Evolutionary conservation across 352 stramenopile genomes (phyloP).

Genomic region (Phytophthora cryptogea): DNA sequence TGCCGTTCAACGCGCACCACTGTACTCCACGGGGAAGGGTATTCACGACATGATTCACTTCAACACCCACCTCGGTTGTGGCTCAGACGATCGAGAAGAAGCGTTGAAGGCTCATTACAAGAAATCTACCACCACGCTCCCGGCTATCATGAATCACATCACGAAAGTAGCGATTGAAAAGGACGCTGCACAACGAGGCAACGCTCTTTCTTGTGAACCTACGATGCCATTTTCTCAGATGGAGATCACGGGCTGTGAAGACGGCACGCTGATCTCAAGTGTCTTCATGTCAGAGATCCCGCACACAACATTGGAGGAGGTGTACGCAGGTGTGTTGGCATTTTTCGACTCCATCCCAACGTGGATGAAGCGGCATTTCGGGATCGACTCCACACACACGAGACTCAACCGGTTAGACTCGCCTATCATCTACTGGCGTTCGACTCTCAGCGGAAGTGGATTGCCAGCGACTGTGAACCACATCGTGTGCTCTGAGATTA

Average conservation of each 20-base stretch:
- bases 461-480: constrained; percentile 30
- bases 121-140: constrained; percentile 25
- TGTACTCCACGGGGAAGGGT: constrained; percentile 29
- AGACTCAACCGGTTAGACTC: constrained; percentile 26
- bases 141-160: constrained; percentile 32
- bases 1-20: constrained; percentile 28
- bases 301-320: constrained; percentile 30
- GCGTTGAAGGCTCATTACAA: constrained; percentile 29
- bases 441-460: constrained; percentile 21
- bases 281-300: constrained; percentile 45
- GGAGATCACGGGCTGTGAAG: constrained; percentile 33
- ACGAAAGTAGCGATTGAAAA: constrained; percentile 29
- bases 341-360: constrained; percentile 33
- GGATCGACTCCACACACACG: constrained; percentile 17
- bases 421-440: constrained; percentile 26
- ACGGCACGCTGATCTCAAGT: constrained; percentile 38
- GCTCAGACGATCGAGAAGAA: constrained; percentile 18
- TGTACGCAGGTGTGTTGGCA: constrained; percentile 25
- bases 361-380: constrained; percentile 36
- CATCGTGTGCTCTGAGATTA: constrained; percentile 27
- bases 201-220: background rate
- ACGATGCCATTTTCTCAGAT: constrained; percentile 35
- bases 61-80: constrained; percentile 23
- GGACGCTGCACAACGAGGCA: constrained; percentile 3
- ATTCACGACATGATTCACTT: constrained; percentile 41